phyloP scores from a whole-genome alignment of 1,139 yeast genomes.

The Diutina siamensis region DNA sequence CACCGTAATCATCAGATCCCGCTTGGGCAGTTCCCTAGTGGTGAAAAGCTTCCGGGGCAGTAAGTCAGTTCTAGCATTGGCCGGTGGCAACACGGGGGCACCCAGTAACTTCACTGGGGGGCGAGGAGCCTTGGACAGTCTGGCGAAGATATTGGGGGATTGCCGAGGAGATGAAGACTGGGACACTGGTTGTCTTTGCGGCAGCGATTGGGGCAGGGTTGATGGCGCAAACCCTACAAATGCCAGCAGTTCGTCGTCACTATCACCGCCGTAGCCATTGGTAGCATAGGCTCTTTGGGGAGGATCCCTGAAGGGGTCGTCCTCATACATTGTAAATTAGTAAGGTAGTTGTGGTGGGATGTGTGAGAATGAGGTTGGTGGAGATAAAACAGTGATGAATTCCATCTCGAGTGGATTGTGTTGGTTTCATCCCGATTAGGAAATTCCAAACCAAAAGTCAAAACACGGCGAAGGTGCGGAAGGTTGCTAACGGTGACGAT shows the following conservation, averaged over 20 bases:
- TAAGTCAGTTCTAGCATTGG: slow-evolving; percentile 7
- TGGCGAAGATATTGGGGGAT: slow-evolving; percentile 34
- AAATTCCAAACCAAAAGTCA: no score
- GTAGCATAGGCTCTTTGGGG: neutral
- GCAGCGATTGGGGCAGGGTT: neutral
- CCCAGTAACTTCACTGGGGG: slow-evolving; percentile 16
- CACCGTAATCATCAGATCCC: slow-evolving; percentile 8
- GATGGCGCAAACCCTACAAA: slow-evolving; percentile 4
- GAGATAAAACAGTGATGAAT: neutral
- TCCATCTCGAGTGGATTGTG: neutral
- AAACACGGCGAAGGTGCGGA: no score
- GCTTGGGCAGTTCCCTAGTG: slow-evolving; percentile 18
- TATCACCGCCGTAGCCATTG: neutral
- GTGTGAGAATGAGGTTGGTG: neutral
- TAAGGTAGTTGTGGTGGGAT: no score
- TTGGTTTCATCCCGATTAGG: neutral
- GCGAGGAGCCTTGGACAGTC: slow-evolving; percentile 41
- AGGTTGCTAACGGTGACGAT: no score
- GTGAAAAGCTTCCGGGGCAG: slow-evolving; percentile 11
- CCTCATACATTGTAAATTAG: neutral
- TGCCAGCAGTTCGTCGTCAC: slow-evolving; percentile 2
- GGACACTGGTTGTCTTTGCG: neutral
- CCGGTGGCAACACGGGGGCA: slow-evolving; percentile 8
- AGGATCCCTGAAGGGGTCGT: slow-evolving; percentile 2
- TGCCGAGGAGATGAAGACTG: neutral